Conservation (phyloP, 805 yeast genomes). For the Kodamaea fukazawae region DNA sequence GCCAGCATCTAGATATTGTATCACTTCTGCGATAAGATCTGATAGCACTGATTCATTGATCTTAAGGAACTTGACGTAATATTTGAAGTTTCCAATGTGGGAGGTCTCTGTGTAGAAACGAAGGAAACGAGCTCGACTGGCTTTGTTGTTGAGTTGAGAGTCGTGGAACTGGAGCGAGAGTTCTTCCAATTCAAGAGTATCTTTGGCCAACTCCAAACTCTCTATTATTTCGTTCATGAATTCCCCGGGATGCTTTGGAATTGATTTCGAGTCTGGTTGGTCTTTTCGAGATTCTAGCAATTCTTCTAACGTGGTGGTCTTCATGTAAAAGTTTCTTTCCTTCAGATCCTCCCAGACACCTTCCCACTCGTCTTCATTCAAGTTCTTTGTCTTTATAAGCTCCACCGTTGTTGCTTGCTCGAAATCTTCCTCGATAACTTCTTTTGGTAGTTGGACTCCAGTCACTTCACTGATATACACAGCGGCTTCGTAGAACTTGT, state of each 20-base stretch:
- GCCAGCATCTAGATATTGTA: slow-evolving; percentile 54
- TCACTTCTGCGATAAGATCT: slow-evolving; percentile 51
- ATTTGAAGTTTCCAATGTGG: slow-evolving; percentile 44
- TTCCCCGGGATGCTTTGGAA: slow-evolving; percentile 26
- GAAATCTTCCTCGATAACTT: neutral
- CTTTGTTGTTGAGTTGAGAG: slow-evolving; percentile 62
- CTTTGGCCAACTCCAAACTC: slow-evolving; percentile 40
- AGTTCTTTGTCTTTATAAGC: slow-evolving; percentile 19
- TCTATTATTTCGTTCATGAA: slow-evolving; percentile 42
- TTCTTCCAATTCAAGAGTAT: slow-evolving; percentile 48
- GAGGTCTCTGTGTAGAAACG: slow-evolving; percentile 52
- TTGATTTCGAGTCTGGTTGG: no score
- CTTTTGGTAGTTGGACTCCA: slow-evolving; percentile 19
- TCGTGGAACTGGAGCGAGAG: slow-evolving; percentile 42
- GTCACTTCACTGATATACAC: slow-evolving; percentile 44
- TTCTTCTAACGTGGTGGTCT: slow-evolving; percentile 43
- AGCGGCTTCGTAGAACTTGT: slow-evolving; percentile 43
- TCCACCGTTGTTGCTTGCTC: slow-evolving; percentile 18
- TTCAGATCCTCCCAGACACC: slow-evolving; percentile 64
- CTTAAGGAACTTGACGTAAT: slow-evolving; percentile 69
- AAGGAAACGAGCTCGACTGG: slow-evolving; percentile 60
- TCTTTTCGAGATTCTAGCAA: slow-evolving; percentile 17
- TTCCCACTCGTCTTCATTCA: slow-evolving; percentile 23
- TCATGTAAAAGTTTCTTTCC: slow-evolving; percentile 62
- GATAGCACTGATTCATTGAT: slow-evolving; percentile 49